These are phyloP conservation scores for Leptographium lundbergii DNA, from an alignment of 2,329 filamentous ascomycete species.

Conservation along the genomic window DNA sequence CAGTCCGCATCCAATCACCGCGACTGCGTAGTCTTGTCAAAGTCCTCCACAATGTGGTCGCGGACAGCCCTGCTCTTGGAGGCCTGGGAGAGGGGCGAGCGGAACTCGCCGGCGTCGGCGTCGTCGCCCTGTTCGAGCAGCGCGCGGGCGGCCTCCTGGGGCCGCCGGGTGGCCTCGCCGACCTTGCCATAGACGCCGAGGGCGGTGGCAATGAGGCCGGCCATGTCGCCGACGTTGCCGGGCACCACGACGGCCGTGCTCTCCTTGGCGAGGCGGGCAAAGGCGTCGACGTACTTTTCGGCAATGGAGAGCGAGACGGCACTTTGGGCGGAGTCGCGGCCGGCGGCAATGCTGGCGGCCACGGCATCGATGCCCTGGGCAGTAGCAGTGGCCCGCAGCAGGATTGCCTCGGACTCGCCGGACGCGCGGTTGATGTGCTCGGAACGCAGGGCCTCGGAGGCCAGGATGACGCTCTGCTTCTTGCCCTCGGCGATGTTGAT, in stretches of 20 bases:
- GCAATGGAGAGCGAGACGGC: slow-evolving; percentile 82
- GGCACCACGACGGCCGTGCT: slow-evolving; percentile 92
- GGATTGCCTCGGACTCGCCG: slow-evolving; percentile 88
- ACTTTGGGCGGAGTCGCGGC: slow-evolving; percentile 62
- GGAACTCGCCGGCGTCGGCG: neutral
- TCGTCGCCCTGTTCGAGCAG: slow-evolving; percentile 22
- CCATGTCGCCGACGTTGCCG: slow-evolving; percentile 92
- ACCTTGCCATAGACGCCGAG: slow-evolving; percentile 95
- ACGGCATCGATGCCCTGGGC: slow-evolving; percentile 82
- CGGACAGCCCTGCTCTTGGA: slow-evolving; percentile 10
- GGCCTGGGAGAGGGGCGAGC: neutral
- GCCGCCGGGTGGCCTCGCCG: slow-evolving; percentile 62
- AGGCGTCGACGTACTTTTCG: slow-evolving; percentile 93
- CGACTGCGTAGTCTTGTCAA: slow-evolving; percentile 14
- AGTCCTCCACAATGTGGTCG: slow-evolving; percentile 18
- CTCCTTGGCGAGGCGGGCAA: slow-evolving; percentile 84
- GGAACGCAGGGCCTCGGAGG: slow-evolving; percentile 77
- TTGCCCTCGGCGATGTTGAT: slow-evolving; percentile 98
- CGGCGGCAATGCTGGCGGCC: slow-evolving; percentile 59
- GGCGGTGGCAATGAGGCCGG: slow-evolving; percentile 91
- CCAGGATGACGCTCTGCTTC: slow-evolving; percentile 94
- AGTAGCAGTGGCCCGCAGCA: slow-evolving; percentile 74
- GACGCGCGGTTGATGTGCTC: slow-evolving; percentile 88
- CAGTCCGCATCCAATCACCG: slow-evolving; percentile 4
- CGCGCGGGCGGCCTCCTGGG: slow-evolving; percentile 49